Evolutionary conservation across 106 monocot genomes (phyloP), one percentile per base, ranked within the genome.

Genomic region (Triglochin maritima): DNA sequence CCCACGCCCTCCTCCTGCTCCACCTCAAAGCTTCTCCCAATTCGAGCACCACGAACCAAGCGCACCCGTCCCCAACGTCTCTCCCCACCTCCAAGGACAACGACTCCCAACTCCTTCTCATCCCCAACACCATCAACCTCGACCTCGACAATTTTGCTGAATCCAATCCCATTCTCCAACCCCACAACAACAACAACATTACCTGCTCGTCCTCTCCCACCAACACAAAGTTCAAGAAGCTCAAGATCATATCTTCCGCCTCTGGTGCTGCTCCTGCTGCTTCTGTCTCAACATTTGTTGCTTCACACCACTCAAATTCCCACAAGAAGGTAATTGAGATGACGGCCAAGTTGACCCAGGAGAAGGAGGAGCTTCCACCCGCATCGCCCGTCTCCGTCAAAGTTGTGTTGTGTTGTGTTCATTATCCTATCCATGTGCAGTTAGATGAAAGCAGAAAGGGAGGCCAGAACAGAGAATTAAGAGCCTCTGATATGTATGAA

Each of bases 311-410:
- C 77, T 93, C 92, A 59, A 93, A 93, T 56, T 93, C 92, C 4
- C 92, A 93, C 60, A 93, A 88, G 83, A 93, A 86, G 88, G 92
- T 93, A 43, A 88, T 93, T 3, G 88, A 93, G 81, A 93, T 93
- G 85, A 69, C 88, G 15, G 75, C 69, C 56, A 82, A 79, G 58
- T 62, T 71, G 5, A 68, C 41, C 59, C 62, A 69, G 47, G 62
- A 73, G 56, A 68, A 63, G 42, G 46, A n/a, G 13, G 13, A 42
- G 46, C 50, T 43, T 41, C 5, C 46, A 53, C 10, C 46, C 52
- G 50, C 69, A 3, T 49, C 14, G 56, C 62, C 73, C 0, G 71
- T 66, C 14, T 55, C 74, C 3, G 53, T 62, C 65, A 79, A 81
- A 79, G 72, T n/a, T n/a, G n/a, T n/a, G n/a, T n/a, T n/a, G n/a